Evolutionary conservation across 495 filamentous ascomycete genomes (phyloP), one percentile per base, ranked within the genome.

Genomic region (Tirmania nivea): DNA sequence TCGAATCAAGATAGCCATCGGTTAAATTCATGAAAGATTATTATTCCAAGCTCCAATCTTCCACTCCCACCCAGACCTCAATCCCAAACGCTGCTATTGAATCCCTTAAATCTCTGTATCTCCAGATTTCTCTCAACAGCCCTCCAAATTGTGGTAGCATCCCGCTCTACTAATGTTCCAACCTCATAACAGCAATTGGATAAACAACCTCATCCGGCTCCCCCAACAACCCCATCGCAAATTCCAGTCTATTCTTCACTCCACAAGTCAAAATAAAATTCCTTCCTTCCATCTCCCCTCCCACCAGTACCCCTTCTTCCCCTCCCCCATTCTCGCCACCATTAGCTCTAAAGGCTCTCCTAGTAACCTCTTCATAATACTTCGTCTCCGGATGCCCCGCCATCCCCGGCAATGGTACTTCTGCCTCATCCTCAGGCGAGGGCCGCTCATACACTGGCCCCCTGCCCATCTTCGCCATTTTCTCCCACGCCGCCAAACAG

Each of bases 401-500:
- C 31, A 50, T 57, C 8, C 59, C 61, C 50, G 54, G 56, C 54
- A 61, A 10, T 47, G 53, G 36, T 35, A 53, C 57, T 14, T 65
- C 68, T 2, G 57, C 55, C 50, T 65, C 59, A 42, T 58, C 56
- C n/a, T 71, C 67, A 56, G 67, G 59, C 20, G 68, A 67, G n/a
- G 73, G 71, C 55, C 72, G 66, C 52, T 68, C 60, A 64, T 90
- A 94, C 11, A 76, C 76, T 16, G 87, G 87, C 0, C 87, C 89
- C 8, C 75, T 73, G 3, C 84, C 84, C 55, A 79, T 66, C 53
- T 77, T 73, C 0, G 77, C 81, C 10, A 80, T 76, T 56, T 76
- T 78, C 47, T 75, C 70, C 90, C 90, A 97, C 5, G 78, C 74
- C 11, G 74, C 77, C 64, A 95, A 87, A 66, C 86, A 94, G 2